These are phyloP conservation scores for Boletus insuetus DNA, from an alignment of 768 basidiomycete genomes.

Conservation along the genomic window DNA sequence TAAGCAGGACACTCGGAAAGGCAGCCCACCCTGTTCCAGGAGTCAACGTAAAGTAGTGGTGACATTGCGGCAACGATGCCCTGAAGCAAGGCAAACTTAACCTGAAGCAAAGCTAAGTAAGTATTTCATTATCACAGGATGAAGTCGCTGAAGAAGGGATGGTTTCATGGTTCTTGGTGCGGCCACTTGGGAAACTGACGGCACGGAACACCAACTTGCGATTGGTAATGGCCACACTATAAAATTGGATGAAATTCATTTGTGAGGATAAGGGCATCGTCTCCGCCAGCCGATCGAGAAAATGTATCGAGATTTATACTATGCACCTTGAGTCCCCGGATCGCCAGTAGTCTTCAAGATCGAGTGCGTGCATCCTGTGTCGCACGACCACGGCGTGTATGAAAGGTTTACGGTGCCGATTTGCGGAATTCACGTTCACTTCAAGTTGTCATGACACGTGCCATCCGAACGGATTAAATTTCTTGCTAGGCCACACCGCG, in stretches of 20 bases:
- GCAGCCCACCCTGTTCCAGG: slow-evolving; percentile 3
- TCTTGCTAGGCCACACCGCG: slow-evolving; percentile 22
- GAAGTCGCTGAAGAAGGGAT: slow-evolving; percentile 8
- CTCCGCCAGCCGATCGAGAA: slow-evolving; percentile 20
- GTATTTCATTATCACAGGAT: slow-evolving; percentile 13
- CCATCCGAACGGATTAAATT: background rate
- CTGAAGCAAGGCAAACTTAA: background rate
- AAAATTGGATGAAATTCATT: slow-evolving; percentile 17
- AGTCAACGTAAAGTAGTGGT: slow-evolving; percentile 12
- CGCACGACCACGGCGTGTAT: slow-evolving; percentile 12
- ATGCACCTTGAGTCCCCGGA: slow-evolving; percentile 10
- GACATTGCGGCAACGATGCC: slow-evolving; percentile 5
- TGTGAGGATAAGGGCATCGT: slow-evolving; percentile 2
- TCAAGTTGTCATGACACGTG: slow-evolving; percentile 1
- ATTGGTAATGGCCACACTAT: slow-evolving; percentile 6
- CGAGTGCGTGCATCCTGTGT: background rate
- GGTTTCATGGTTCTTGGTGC: background rate
- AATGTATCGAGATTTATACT: slow-evolving; percentile 19
- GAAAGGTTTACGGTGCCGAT: slow-evolving; percentile 16
- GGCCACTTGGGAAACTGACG: background rate
- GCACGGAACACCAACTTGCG: slow-evolving; percentile 1
- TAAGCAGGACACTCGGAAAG: slow-evolving; percentile 10
- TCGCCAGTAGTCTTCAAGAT: slow-evolving; percentile 10
- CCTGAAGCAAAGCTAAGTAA: slow-evolving; percentile 1
- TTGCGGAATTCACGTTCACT: slow-evolving; percentile 1